Conservation (phyloP, 257 asterid genomes). For the Jaltomata sinuosa region DNA sequence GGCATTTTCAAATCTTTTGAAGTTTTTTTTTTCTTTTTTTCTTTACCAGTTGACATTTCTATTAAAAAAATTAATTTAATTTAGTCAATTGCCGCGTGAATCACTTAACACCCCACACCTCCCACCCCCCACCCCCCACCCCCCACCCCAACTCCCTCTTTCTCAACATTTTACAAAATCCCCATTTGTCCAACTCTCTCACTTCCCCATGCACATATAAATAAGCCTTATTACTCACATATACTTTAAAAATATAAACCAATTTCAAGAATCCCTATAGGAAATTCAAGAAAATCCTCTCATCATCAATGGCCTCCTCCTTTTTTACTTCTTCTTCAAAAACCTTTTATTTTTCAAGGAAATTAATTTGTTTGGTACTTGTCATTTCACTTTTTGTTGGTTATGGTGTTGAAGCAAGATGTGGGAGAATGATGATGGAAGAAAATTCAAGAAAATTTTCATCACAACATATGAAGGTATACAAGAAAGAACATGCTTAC, state of each 20-base stretch:
- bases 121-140: background rate
- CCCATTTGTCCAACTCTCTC: background rate
- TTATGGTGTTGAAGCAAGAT: constrained; percentile 3
- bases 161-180: constrained; percentile 1
- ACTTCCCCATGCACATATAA: constrained; percentile 13
- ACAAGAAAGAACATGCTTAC: background rate
- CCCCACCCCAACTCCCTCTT: background rate
- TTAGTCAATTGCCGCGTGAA: constrained; percentile 6
- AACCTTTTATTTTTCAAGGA: background rate
- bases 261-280: background rate
- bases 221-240: background rate
- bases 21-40: background rate
- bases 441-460: background rate
- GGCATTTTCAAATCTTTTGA: background rate
- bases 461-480: constrained; percentile 8
- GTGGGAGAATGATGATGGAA: constrained; percentile 3
- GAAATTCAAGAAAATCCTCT: background rate
- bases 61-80: background rate
- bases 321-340: background rate
- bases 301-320: background rate
- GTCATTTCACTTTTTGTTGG: background rate
- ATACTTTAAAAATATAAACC: background rate
- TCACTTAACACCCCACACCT: background rate
- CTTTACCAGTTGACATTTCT: background rate
- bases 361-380: background rate